Percentiles rank a stretch among this genome's conserved stretches.
Conservation (phyloP, 257 asterid genomes). For the Paulownia fortunei region DNA sequence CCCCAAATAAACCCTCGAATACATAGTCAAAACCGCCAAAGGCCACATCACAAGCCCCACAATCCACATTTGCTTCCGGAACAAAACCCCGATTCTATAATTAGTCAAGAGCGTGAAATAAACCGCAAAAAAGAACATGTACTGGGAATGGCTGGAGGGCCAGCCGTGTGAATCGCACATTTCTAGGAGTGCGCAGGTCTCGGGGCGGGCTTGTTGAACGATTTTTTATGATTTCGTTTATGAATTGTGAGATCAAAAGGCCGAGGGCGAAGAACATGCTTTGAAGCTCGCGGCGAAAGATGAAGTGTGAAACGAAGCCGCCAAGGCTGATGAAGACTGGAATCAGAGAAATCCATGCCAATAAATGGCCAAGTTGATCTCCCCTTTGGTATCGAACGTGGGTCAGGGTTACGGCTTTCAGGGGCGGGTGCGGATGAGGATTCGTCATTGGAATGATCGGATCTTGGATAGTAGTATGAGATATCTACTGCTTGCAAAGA, state of each 20-base stretch:
- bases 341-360: constrained; percentile 44
- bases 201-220: constrained; percentile 90
- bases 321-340: constrained; percentile 90
- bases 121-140: constrained; percentile 83
- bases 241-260: constrained; percentile 71
- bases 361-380: constrained; percentile 68
- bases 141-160: constrained; percentile 98
- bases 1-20: constrained; percentile 48
- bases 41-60: constrained; percentile 79
- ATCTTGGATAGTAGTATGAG: constrained; percentile 3
- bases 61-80: constrained; percentile 65
- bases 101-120: constrained; percentile 67
- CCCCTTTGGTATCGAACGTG: constrained; percentile 81
- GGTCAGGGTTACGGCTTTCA: constrained; percentile 83
- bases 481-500: not conserved
- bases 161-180: constrained; percentile 97
- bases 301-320: constrained; percentile 86
- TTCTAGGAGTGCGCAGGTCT: constrained; percentile 76
- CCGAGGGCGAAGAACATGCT: constrained; percentile 87
- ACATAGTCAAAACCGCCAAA: constrained; percentile 70
- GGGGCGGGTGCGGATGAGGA: constrained; percentile 17
- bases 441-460: constrained; percentile 24
- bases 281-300: constrained; percentile 95
- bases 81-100: constrained; percentile 54
- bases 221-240: constrained; percentile 74